Base-by-base conservation (phyloP, 2,329 filamentous ascomycete species). In the Sporothrix phasma region DNA sequence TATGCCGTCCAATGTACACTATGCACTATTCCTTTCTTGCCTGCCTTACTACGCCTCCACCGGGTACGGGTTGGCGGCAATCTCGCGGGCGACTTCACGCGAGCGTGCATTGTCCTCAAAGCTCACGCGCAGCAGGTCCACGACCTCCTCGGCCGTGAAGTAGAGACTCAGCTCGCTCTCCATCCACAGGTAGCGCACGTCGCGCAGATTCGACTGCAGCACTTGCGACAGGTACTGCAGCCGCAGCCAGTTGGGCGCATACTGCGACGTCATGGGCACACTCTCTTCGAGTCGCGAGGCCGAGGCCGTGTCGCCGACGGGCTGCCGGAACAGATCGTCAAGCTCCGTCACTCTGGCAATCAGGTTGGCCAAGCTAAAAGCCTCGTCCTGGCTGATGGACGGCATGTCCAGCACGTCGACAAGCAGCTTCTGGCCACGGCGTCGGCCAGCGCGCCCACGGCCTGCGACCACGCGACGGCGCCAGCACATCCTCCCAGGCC, bases 101-200 rank as follows among this genome's bases (percentile, higher is more conserved):
- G 83, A 83, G 67, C 83, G 76, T 8, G 78, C 71, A 71, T 87
- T 88, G 69, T 84, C 81, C 73, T 86, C 85, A 69, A 88, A 88
- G 71, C 84, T 87, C 22, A 84, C 77, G 60, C 80, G 77, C 53
- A 88, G 82, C 69, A 88, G 71, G 66, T 88, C 84, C 39, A 87
- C 73, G 15, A 87, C 83, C 74, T 88, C 85, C 4, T 80, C 79
- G 7, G 76, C 78, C 0, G 81, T 78, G 69, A 87, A 88, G 72
- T 87, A 85, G 43, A 87, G 71, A 67, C 84, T 86, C 47, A 88
- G 75, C 72, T 87, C 84, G 72, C 84, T 85, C 67, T 88, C 84
- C 69, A 82, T 79, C 85, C 85, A 88, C 43, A 88, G 73, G 67
- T 78, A 87, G 64, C 78, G 79, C 64, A 88, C 81, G 67, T 88